Evolutionary conservation across 106 monocot genomes (phyloP).

Genomic region (Vanilla planifolia): DNA sequence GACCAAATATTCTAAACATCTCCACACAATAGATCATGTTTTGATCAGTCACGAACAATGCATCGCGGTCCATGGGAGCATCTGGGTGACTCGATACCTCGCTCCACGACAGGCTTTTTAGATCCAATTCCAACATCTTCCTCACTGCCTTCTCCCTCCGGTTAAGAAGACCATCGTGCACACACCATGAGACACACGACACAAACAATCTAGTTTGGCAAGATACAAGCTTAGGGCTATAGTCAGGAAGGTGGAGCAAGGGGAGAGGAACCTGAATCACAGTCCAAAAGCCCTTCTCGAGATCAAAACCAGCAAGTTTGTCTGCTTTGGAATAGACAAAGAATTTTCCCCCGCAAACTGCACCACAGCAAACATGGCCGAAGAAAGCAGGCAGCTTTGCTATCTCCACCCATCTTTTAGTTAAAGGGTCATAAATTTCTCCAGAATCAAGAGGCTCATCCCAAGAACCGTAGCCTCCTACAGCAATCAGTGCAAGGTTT

Average conservation of each 20-base stretch:
- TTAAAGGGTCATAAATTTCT: slow-evolving; percentile 63
- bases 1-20: slow-evolving; percentile 85
- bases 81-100: slow-evolving; percentile 81
- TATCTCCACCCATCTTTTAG: slow-evolving; percentile 58
- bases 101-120: slow-evolving; percentile 26
- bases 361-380: slow-evolving; percentile 65
- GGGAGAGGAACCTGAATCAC: slow-evolving; percentile 34
- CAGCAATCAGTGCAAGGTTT: slow-evolving; percentile 54
- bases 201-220: slow-evolving; percentile 53
- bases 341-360: slow-evolving; percentile 46
- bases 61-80: slow-evolving; percentile 83
- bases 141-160: slow-evolving; percentile 60
- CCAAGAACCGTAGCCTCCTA: slow-evolving; percentile 62
- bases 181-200: slow-evolving; percentile 75
- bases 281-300: slow-evolving; percentile 56
- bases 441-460: slow-evolving; percentile 74
- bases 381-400: slow-evolving; percentile 50
- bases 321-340: slow-evolving; percentile 55
- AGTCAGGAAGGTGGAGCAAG: slow-evolving; percentile 46
- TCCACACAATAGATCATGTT: slow-evolving; percentile 70
- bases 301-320: slow-evolving; percentile 60
- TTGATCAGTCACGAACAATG: slow-evolving; percentile 37
- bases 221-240: slow-evolving; percentile 56
- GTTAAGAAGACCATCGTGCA: slow-evolving; percentile 19
- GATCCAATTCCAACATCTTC: slow-evolving; percentile 73